Evolutionary conservation across 2,329 filamentous ascomycete genomes (phyloP).

Genomic region (Claviceps pusilla): DNA sequence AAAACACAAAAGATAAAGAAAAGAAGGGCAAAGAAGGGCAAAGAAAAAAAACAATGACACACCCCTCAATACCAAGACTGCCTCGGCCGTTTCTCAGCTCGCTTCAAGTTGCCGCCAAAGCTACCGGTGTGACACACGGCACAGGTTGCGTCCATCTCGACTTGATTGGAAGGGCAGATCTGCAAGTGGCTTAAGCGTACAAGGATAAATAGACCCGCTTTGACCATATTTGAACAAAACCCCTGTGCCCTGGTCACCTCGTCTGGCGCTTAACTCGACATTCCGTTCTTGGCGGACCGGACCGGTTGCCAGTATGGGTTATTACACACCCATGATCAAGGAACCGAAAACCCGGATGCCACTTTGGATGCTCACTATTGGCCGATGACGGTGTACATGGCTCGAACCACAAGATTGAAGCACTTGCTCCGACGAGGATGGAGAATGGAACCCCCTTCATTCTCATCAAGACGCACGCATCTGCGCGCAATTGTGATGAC

Average conservation of each 20-base stretch:
- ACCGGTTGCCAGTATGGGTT: neutral
- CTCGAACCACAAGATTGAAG: neutral
- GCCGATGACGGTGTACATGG: slow-evolving; percentile 8
- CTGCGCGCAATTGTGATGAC: neutral
- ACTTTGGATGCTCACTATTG: slow-evolving; percentile 25
- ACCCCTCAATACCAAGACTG: neutral
- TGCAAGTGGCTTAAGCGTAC: neutral
- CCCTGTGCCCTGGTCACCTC: slow-evolving; percentile 22
- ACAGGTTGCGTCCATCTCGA: neutral
- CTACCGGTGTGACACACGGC: neutral
- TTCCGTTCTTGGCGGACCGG: slow-evolving; percentile 25
- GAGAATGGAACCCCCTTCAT: neutral
- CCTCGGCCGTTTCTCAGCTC: neutral
- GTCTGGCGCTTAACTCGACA: slow-evolving; percentile 33
- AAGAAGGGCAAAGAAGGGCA: no score
- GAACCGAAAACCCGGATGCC: slow-evolving; percentile 29
- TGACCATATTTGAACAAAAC: slow-evolving; percentile 13
- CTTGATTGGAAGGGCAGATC: neutral
- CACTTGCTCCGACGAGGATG: neutral
- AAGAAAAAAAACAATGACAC: neutral
- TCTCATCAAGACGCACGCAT: neutral
- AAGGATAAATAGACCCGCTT: slow-evolving; percentile 6
- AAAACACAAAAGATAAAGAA: no score
- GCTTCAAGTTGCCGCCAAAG: neutral
- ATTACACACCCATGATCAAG: neutral